These are phyloP conservation scores for Cymbopogon flexuosus DNA, from an alignment of 202 grass and related monocot species.

Conservation along the genomic window DNA sequence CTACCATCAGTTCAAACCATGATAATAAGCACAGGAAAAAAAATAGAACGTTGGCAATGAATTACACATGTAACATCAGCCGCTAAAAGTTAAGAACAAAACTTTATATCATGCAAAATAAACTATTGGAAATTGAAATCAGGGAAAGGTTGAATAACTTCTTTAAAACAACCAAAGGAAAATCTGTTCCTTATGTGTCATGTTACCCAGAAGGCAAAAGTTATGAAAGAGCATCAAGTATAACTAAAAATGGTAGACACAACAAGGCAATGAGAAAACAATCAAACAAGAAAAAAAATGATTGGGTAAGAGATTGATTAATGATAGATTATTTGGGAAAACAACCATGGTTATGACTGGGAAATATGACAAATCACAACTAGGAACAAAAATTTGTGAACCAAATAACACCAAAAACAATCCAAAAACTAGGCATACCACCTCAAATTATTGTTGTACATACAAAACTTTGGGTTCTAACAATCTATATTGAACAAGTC, in stretches of 20 bases:
- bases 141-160: neutral
- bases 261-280: neutral
- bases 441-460: neutral
- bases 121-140: neutral
- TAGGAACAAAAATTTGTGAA: neutral
- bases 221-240: neutral
- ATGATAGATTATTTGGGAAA: neutral
- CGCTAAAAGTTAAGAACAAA: constrained; percentile 1
- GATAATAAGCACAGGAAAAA: neutral
- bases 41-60: neutral
- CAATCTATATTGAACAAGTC: neutral
- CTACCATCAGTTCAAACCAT: neutral
- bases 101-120: constrained; percentile 12
- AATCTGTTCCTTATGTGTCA: neutral
- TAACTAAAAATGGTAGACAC: constrained; percentile 5
- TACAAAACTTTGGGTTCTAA: neutral
- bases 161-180: neutral
- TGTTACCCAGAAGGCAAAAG: neutral
- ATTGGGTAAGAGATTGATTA: neutral
- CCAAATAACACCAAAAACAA: neutral
- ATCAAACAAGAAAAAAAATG: neutral
- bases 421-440: neutral
- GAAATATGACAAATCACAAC: neutral
- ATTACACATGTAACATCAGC: neutral
- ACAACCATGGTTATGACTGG: neutral